Evolutionary conservation across 1,284 basidiomycete genomes (phyloP), one percentile per base, ranked within the genome.

Genomic region (Acaromyces ingoldii): DNA sequence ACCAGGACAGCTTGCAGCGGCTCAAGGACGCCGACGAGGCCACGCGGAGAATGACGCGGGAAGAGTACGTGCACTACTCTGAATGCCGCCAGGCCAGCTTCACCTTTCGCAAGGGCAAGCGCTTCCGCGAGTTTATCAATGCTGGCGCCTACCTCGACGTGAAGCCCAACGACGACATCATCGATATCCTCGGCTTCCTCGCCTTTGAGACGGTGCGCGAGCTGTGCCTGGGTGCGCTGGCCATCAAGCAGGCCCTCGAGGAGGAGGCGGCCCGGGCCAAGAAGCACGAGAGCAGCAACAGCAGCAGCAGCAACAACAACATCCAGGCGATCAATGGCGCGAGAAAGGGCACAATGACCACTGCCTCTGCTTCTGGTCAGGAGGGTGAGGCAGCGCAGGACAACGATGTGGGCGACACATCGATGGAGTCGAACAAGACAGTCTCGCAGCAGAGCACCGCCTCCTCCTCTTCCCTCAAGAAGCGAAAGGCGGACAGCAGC

Each of bases 1-100:
- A 95, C 72, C 89, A 93, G 73, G 93, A 91, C 15, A 91, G 87
- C 36, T 86, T 92, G 61, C 85, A 87, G 69, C 83, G 92, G 10
- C 51, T 79, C 90, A 51, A 87, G 37, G 72, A 90, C 84, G 91
- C 91, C 3, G 92, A 97, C 75, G 89, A 95, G 65, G 88, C 90
- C 4, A 97, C 93, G 0, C 82, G 89, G 46, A 83, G 89, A 76
- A 97, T 97, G 93, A 95, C 91, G 0, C 82, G 89, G 60, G 91
- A 96, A 72, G 91, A 97, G 70, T 97, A 97, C 74, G 88, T 92
- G 58, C 91, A 95, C 72, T 98, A 97, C 74, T 91, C 91, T 1
- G 91, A 96, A 71, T 96, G 92, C 78, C 83, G 93, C 49, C 91
- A 96, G 76, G 93, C 93, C 0, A 91, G 89, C 9, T 98, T 97